Evolutionary conservation across 2,329 filamentous ascomycete genomes (phyloP), one percentile per base, ranked within the genome.

Genomic region (Acephala macrosclerotiorum): DNA sequence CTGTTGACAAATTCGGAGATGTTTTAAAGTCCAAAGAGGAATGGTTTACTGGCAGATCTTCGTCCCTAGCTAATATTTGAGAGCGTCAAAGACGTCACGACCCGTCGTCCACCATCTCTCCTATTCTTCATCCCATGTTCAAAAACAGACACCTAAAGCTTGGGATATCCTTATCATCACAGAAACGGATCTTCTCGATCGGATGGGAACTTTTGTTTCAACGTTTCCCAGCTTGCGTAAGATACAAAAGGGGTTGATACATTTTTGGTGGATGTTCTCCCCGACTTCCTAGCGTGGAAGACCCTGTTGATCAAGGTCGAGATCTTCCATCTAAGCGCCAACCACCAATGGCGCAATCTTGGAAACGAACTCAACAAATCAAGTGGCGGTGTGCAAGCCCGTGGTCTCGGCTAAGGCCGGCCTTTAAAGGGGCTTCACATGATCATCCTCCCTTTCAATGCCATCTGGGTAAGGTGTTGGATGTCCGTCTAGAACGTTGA

Each of bases 61-160:
- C 11, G n/a, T 6, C 11, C 9, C 45, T 11, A 25, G 9, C 29
- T 33, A 49, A 49, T 11, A 9, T 22, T 49, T 22, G n/a, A 49
- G n/a, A 49, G 20, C 38, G 56, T 65, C 58, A 26, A 58, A 49
- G 63, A 65, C 58, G 47, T 65, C 63, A 57, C 63, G 56, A 65
- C 22, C n/a, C 25, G 7, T 60, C 12, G 1, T 29, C 22, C 22
- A 12, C 5, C 26, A 36, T 16, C 25, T 36, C 22, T 12, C 20
- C 55, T 51, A 18, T 51, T 49, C 33, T 45, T 62, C 53, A 38
- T 45, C 55, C 38, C 53, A 49, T 18, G 12, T 49, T 38, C 25
- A 20, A 42, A 29, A 14, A 12, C 33, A 18, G 49, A 9, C 16
- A 12, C 22, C 2, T 11, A 16, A 16, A 29, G 2, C 3, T 18